A percentile compares a stretch with the other conserved stretches of the same genome.
Evolutionary conservation across 441 rosid species (phyloP).

Genomic region (Gossypium lobatum): DNA sequence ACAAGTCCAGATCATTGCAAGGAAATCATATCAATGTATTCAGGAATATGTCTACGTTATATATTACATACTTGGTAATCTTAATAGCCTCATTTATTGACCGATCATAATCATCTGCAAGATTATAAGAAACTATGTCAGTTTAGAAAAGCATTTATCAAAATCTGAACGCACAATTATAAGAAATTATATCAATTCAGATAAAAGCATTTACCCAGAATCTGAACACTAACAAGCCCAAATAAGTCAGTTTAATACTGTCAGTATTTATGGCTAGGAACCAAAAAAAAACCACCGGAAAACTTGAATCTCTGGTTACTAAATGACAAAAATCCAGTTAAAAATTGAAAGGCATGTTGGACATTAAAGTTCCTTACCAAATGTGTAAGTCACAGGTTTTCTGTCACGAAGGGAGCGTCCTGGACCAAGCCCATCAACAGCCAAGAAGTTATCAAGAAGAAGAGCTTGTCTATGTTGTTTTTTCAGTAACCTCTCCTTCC

Average conservation of each 20-base stretch:
- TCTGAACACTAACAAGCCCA: neutral
- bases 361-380: slow-evolving; percentile 52
- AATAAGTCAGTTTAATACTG: neutral
- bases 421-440: slow-evolving; percentile 70
- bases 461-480: slow-evolving; percentile 96
- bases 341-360: neutral
- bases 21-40: neutral
- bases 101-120: slow-evolving; percentile 97
- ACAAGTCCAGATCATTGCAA: neutral
- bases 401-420: slow-evolving; percentile 98
- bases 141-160: neutral
- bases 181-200: slow-evolving; percentile 5
- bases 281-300: neutral
- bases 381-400: slow-evolving; percentile 94
- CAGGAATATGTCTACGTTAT: neutral
- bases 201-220: neutral
- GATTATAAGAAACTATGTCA: slow-evolving; percentile 17
- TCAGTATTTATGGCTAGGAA: neutral
- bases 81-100: slow-evolving; percentile 97
- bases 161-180: slow-evolving; percentile 32
- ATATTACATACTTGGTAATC: slow-evolving; percentile 70
- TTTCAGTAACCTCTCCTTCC: slow-evolving; percentile 89
- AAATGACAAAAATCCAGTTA: neutral
- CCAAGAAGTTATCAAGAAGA: slow-evolving; percentile 78
- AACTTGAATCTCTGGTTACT: neutral